Percentiles rank a stretch among this genome's conserved stretches.
These are phyloP conservation scores for Schizochytrium sp. DNA, from an alignment of 108 stramenopile genomes.

Conservation along the genomic window DNA sequence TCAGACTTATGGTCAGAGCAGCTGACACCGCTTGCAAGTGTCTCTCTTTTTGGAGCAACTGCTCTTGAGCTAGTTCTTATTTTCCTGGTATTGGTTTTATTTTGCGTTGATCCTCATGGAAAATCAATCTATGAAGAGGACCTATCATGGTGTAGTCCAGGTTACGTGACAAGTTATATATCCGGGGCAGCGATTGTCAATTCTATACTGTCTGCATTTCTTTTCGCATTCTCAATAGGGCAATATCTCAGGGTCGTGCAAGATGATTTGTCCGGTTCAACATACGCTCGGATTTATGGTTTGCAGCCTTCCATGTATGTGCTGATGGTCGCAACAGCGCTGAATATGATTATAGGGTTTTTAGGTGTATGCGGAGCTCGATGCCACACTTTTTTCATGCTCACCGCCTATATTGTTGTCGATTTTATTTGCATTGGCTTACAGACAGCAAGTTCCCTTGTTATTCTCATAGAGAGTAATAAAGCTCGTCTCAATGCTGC, in stretches of 20 bases:
- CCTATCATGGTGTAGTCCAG: constrained; percentile 48
- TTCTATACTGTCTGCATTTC: neutral
- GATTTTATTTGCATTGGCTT: neutral
- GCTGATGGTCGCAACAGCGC: neutral
- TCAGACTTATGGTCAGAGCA: neutral
- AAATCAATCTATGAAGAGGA: constrained; percentile 47
- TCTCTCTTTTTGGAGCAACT: neutral
- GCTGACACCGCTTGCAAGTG: constrained; percentile 9
- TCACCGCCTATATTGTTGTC: neutral
- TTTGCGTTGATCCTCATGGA: constrained; percentile 28
- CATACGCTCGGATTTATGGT: neutral
- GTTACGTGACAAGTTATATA: neutral
- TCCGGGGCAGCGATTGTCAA: neutral
- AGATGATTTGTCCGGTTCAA: neutral
- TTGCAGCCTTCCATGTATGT: neutral
- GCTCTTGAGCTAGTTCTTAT: neutral
- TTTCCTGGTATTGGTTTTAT: neutral
- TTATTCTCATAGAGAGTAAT: neutral
- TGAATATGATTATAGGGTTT: neutral
- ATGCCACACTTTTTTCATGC: neutral
- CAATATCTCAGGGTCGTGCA: neutral
- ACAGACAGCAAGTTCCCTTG: neutral
- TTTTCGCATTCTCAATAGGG: neutral
- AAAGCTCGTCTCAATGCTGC: neutral
- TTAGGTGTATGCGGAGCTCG: neutral